These are phyloP conservation scores for Allium cepa DNA, from an alignment of 106 monocot species.

Conservation along the genomic window DNA sequence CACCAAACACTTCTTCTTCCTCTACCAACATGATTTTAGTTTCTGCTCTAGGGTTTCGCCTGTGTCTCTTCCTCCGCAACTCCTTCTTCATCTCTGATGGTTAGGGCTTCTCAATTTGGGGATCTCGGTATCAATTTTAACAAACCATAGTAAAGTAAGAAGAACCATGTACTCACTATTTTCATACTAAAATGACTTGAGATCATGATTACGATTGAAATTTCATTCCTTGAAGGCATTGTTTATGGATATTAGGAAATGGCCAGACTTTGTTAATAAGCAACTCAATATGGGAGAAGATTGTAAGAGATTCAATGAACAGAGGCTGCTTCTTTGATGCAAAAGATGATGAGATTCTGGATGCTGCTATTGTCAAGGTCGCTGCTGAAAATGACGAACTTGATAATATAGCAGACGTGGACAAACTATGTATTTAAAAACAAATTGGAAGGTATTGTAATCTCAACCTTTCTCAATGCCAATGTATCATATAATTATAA, in stretches of 20 bases:
- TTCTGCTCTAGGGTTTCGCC: no score
- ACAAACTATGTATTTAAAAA: conserved; percentile 12
- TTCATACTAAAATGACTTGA: neutral
- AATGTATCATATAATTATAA: no score
- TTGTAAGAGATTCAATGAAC: conserved; percentile 18
- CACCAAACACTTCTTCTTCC: no score
- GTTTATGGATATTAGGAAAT: conserved; percentile 31
- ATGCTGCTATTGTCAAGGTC: conserved; percentile 7
- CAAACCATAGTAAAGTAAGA: no score
- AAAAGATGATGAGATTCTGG: conserved; percentile 9
- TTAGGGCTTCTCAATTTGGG: no score
- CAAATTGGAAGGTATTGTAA: conserved; percentile 9
- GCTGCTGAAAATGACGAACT: conserved; percentile 12
- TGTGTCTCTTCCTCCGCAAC: no score
- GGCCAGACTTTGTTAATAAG: conserved; percentile 11
- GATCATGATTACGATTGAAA: neutral
- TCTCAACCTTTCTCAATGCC: no score
- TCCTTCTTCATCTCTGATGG: no score
- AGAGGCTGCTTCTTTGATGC: conserved; percentile 22
- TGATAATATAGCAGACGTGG: conserved; percentile 11
- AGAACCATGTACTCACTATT: no score
- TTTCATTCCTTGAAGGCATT: conserved; percentile 6
- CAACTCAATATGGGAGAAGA: conserved; percentile 17
- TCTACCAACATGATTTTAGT: no score
- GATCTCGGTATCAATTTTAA: no score